Evolutionary conservation across 805 yeast species (phyloP).

Genomic region (Candida alai): DNA sequence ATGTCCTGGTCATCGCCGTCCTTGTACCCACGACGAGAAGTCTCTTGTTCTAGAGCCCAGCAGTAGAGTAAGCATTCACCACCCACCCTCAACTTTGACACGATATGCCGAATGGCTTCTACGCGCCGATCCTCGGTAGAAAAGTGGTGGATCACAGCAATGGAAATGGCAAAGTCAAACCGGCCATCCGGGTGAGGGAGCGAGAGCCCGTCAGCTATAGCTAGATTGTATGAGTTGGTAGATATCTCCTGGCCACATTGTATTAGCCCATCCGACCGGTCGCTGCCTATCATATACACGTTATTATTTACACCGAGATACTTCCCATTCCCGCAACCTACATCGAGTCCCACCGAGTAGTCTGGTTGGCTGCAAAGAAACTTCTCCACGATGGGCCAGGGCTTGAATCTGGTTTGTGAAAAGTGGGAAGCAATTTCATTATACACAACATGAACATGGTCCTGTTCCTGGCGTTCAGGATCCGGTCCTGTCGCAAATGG

Average conservation of each 20-base stretch:
- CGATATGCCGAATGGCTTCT: slow-evolving; percentile 66
- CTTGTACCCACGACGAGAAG: slow-evolving; percentile 83
- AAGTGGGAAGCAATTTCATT: slow-evolving; percentile 91
- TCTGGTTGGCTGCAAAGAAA: slow-evolving; percentile 49
- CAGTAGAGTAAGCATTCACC: slow-evolving; percentile 83
- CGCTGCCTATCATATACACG: slow-evolving; percentile 69
- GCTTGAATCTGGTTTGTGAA: slow-evolving; percentile 90
- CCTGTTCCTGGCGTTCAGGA: slow-evolving; percentile 62
- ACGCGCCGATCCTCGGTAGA: slow-evolving; percentile 78
- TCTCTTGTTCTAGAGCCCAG: slow-evolving; percentile 94
- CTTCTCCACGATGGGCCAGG: slow-evolving; percentile 92
- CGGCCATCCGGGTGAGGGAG: slow-evolving; percentile 35
- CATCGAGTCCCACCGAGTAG: slow-evolving; percentile 79
- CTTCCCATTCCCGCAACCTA: slow-evolving; percentile 97
- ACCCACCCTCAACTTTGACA: slow-evolving; percentile 51
- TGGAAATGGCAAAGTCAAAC: slow-evolving; percentile 87
- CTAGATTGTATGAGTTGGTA: slow-evolving; percentile 45
- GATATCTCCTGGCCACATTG: slow-evolving; percentile 53
- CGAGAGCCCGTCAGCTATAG: slow-evolving; percentile 77
- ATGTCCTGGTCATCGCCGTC: slow-evolving; percentile 93
- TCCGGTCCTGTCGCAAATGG: slow-evolving; percentile 28
- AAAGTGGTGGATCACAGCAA: slow-evolving; percentile 95
- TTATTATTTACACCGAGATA: slow-evolving; percentile 70
- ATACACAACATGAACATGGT: slow-evolving; percentile 87
- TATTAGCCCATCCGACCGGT: slow-evolving; percentile 66